A percentile compares a stretch with the other conserved stretches of the same genome.
These are phyloP conservation scores for Keithomyces neogunnii DNA, from an alignment of 2,329 filamentous ascomycete species.

Conservation along the genomic window DNA sequence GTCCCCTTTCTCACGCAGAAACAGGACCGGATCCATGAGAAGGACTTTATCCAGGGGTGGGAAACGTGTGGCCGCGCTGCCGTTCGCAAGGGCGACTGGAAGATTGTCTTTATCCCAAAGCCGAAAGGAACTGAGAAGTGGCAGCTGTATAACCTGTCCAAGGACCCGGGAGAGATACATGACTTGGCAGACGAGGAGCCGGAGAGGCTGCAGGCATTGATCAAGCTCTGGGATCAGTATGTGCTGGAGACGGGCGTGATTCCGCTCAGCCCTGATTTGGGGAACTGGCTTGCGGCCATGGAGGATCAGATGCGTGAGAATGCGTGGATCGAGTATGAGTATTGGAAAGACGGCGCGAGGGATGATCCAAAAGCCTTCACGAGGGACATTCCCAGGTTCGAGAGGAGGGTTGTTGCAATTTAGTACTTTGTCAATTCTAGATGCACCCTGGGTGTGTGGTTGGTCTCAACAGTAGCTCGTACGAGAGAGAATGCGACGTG, in stretches of 20 bases:
- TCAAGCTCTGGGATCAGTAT: conserved; percentile 27
- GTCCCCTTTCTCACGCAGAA: conserved; percentile 4
- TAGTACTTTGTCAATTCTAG: not conserved
- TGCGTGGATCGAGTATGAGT: conserved; percentile 58
- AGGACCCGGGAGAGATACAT: conserved; percentile 23
- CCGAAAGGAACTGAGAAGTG: conserved; percentile 20
- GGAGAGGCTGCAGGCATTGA: conserved; percentile 18
- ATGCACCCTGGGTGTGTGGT: no score
- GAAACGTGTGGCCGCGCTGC: conserved; percentile 25
- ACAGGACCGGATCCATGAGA: conserved; percentile 30
- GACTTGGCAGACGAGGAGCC: conserved; percentile 18
- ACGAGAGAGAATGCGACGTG: not conserved
- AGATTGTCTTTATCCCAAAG: conserved; percentile 20
- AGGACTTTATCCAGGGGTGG: conserved; percentile 19
- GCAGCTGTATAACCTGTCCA: conserved; percentile 24
- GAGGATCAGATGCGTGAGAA: conserved; percentile 59
- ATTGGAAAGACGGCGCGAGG: conserved; percentile 39
- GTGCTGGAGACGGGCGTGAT: conserved; percentile 11
- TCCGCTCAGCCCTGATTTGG: conserved; percentile 38
- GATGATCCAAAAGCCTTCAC: conserved; percentile 35
- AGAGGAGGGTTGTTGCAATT: conserved; percentile 8
- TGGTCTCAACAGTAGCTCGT: not conserved
- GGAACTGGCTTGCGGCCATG: conserved; percentile 49
- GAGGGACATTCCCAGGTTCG: conserved; percentile 11
- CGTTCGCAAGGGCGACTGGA: conserved; percentile 25